Evolutionary conservation across 345 rosid genomes (phyloP), one percentile per base, ranked within the genome.

Genomic region (Populus davidiana): DNA sequence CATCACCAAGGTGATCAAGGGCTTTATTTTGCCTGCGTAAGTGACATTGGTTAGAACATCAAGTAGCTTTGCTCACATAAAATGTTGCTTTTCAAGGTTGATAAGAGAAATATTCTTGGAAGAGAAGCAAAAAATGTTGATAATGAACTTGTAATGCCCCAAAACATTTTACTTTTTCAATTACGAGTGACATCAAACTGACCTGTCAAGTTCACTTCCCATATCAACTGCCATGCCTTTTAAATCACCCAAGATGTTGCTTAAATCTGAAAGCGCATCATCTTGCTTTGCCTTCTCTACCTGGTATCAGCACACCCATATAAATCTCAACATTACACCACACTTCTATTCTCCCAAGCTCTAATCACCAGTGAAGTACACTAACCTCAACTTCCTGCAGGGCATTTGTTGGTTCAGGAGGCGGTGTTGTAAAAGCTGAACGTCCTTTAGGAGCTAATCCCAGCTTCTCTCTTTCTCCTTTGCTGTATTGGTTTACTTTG

Each of bases 191-290:
- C 11, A 25, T 62, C 10, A 72, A 65, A 70, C 75, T 56, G 47
- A 81, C 84, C 81, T 82, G 36, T 82, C 68, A 41, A 82, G 61
- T 78, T 82, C 85, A 78, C 27, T 31, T 41, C 85, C 85, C 81
- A 82, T 82, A 52, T 78, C 85, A 65, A 38, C 31, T 43, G 81
- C 81, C 81, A 82, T 78, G 39, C 78, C 61, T 77, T 82, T 82
- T 79, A 82, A 70, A 78, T 78, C 81, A 29, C 85, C 85, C 76
- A 82, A 25, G 33, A 82, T 74, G 62, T 78, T 44, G 49, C 85
- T 78, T 43, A 82, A 64, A 52, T 82, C 85, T 62, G 81, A 74
- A n/a, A 82, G 79, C 17, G 66, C 78, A 20, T 75, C 85, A 25
- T 78, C 81, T 75, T 82, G 85, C 71, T 78, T 82, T 64, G 76